Evolutionary conservation across 2,329 filamentous ascomycete species (phyloP), one percentile per base, ranked within the genome.

Genomic region (Elsinoe fawcettii): DNA sequence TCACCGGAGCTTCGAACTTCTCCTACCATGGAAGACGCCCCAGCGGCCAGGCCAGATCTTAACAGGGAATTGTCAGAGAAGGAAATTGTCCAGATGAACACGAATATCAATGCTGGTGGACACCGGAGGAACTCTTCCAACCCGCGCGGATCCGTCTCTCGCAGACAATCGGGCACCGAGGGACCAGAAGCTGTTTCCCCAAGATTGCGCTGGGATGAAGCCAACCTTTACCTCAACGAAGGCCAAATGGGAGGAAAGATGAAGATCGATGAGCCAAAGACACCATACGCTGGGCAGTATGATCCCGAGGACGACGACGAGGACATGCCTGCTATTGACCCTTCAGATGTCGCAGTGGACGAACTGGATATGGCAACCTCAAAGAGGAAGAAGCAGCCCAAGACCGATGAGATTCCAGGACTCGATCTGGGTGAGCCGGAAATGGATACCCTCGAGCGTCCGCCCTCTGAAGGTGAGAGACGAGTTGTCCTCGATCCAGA

Each of bases 191-290:
- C 83, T 51, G 79, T 77, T 58, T 85, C 81, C 59, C 86, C 88
- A 61, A 85, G 90, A 61, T 79, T 99, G 64, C 96, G 96, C 75
- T 99, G 93, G 93, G 93, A 99, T 72, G 93, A 99, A 76, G 93
- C 89, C 46, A 99, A 99, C 69, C 81, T 99, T 30, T 99, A 96
- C 74, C 81, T 99, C 55, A 93, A 93, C 6, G 93, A 99, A 75
- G 92, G 97, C 73, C 90, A 97, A 73, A 91, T 88, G 73, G 90
- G 85, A 59, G 86, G 87, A 61, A 96, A 91, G 59, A 99, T 99
- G 93, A 99, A 97, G 79, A 99, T 99, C 63, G 88, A 90, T 64
- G 93, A 99, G 76, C 93, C 93, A 60, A 99, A 99, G 80, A 99
- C 93, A 6, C 93, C 93, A 3, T 99, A 92, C 70, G 93, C 90